Evolutionary conservation across 2,329 filamentous ascomycete genomes (phyloP), one percentile per base, ranked within the genome.

Genomic region (Setomelanomma holmii): DNA sequence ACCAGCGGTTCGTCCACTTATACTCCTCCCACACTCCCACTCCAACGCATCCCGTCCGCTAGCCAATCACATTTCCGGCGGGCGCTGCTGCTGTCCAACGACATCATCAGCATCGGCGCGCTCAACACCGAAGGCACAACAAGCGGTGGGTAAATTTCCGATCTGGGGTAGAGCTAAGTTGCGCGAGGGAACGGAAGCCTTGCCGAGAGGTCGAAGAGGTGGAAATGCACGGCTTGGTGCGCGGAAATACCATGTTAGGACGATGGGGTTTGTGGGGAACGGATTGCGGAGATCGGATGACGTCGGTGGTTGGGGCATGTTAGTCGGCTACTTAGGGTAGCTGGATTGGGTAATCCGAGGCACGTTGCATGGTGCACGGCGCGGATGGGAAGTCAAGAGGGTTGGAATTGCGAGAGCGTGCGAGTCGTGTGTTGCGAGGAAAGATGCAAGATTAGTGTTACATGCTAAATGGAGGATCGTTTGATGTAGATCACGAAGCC

Each of bases 291-390:
- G 27, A n/a, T 10, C 2, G 5, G 14, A 30, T 43, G 40, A 43
- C 40, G 40, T 43, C 23, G 40, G n/a, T 30, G 40, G n/a, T n/a
- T 40, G 19, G 6, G 40, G 22, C n/a, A n/a, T n/a, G 40, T 17
- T 40, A 10, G 36, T 40, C 24, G 24, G 24, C 6, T 6, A 12
- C 6, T 12, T 27, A 12, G 34, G 34, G 5, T 36, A 7, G 34
- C 34, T 19, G 14, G 17, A 7, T 36, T 36, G 34, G 34, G 34
- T 36, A 36, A n/a, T 5, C 34, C 34, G 34, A 19, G 6, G 34
- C 6, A 19, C n/a, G 17, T 6, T 7, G 12, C 6, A n/a, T 5
- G 34, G 34, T 7, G 12, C 27, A 33, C 17, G 17, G 12, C 12
- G 34, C 27, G 34, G 17, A n/a, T 19, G 34, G n/a, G 24, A 12